Base-by-base conservation (phyloP, 2,329 filamentous ascomycete genomes). In the Pestalotiopsis sp. region DNA sequence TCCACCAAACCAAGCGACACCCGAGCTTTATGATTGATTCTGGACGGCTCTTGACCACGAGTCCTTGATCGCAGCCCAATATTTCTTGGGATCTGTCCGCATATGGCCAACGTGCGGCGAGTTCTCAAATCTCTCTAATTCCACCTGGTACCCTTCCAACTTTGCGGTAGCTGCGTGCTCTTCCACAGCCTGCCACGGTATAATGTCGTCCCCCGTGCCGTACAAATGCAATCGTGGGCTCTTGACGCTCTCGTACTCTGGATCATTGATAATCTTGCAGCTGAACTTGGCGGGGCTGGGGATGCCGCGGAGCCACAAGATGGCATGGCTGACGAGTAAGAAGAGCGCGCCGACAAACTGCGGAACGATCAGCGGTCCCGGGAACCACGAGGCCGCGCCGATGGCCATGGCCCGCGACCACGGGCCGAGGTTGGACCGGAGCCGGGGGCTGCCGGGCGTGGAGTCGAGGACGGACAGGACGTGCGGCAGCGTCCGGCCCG, bases 31-130 rank as follows among this genome's bases (percentile, higher is more conserved):
- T 39, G 14, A 62, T 41, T 41, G 27, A 1, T 36, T 62, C 2
- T 39, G 9, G 13, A 41, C 52, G 9, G 63, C 63, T 13, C 23
- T 38, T 13, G 11, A 11, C 63, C 63, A 65, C 20, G 63, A 23
- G 23, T 57, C 63, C 31, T 38, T 65, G 9, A 65, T 31, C 17
- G 63, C 25, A 38, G 23, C 74, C 90, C 89, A 92, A 74, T 92
- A 92, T 75, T 85, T 81, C 39, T 82, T 82, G 1, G 85, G 84
- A 67, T 89, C 84, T 76, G 83, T 78, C 20, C 85, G 81, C 80
- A 91, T 86, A 74, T 91, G 89, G 1, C 87, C 88, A 20, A 90
- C 89, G 76, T 92, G 90, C 1, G 83, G 79, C 64, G 86, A 89
- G 4, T 84, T 86, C 64, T 88, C 83, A 70, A 92, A 92, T 38